Evolutionary conservation across 108 stramenopile genomes (phyloP).

Genomic region (Mayamaea pseudoterrestris): DNA sequence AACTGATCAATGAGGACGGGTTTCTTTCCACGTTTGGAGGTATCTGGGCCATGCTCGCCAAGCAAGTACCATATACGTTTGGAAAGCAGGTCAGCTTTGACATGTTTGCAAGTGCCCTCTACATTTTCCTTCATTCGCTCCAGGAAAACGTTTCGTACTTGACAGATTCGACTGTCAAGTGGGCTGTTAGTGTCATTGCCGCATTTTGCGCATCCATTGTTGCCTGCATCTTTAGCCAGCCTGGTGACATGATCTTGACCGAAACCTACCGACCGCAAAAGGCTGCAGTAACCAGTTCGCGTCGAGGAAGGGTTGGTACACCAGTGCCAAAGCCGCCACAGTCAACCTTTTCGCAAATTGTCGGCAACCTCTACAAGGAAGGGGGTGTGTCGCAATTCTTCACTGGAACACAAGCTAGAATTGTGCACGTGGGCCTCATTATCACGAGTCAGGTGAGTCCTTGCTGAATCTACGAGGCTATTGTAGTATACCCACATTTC

Average conservation of each 20-base stretch:
- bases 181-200: constrained; percentile 49
- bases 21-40: constrained; percentile 58
- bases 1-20: constrained; percentile 56
- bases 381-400: constrained; percentile 56
- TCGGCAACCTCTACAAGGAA: constrained; percentile 20
- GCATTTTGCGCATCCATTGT: constrained; percentile 67
- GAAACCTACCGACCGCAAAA: constrained; percentile 44
- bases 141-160: not conserved
- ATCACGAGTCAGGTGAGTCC: too few relatives aligned
- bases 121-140: not conserved
- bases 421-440: constrained; percentile 86
- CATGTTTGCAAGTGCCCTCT: constrained; percentile 42
- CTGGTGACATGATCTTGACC: constrained; percentile 92
- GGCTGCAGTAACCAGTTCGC: constrained; percentile 3
- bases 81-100: constrained; percentile 88
- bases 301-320: constrained; percentile 10
- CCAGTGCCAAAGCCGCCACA: not conserved
- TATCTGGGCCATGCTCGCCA: constrained; percentile 83
- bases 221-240: constrained; percentile 86
- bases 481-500: too few relatives aligned
- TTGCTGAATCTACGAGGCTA: too few relatives aligned
- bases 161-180: constrained; percentile 22
- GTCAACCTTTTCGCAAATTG: constrained; percentile 15
- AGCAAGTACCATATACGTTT: constrained; percentile 94
- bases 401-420: constrained; percentile 63